Conservation (phyloP, 331 rosid species). For the Malus hybrid region DNA sequence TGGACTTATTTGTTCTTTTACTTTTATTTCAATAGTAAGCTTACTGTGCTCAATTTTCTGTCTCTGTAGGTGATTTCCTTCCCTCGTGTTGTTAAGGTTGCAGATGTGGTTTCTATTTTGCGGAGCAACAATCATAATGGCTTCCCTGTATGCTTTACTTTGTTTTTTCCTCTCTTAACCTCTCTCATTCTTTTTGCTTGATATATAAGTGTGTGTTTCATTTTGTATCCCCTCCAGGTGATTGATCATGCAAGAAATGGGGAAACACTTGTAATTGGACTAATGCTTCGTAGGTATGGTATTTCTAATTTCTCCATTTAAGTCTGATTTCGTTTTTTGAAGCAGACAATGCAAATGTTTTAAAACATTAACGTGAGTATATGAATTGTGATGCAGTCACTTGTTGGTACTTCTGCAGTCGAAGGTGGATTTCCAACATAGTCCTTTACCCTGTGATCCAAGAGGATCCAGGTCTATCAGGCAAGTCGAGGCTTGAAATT, state of each 20-base stretch:
- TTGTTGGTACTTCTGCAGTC: slow-evolving; percentile 84
- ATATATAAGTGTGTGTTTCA: slow-evolving; percentile 14
- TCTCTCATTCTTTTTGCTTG: slow-evolving; percentile 3
- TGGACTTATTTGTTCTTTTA: neutral
- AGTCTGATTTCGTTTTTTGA: slow-evolving; percentile 8
- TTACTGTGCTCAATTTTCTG: slow-evolving; percentile 8
- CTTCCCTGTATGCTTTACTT: slow-evolving; percentile 61
- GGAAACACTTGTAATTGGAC: slow-evolving; percentile 78
- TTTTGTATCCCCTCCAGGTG: slow-evolving; percentile 47
- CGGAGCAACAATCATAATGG: slow-evolving; percentile 85
- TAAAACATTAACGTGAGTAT: slow-evolving; percentile 10
- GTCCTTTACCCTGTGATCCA: slow-evolving; percentile 75
- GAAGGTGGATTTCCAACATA: slow-evolving; percentile 90
- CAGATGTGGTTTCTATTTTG: slow-evolving; percentile 75
- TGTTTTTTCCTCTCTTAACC: neutral
- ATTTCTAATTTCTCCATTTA: neutral
- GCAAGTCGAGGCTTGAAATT: slow-evolving; percentile 25
- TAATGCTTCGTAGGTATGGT: slow-evolving; percentile 79
- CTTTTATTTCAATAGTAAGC: neutral
- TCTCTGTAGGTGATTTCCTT: slow-evolving; percentile 68
- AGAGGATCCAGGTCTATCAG: slow-evolving; percentile 51
- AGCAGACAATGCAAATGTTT: neutral
- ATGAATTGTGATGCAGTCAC: slow-evolving; percentile 58
- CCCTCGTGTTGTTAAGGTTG: slow-evolving; percentile 91
- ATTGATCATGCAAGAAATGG: slow-evolving; percentile 87